A percentile compares a stretch with the other conserved stretches of the same genome.
Conservation (phyloP, 225 moss, liverwort and hornwort species). For the Bryoerythrophyllum caledonicum region DNA sequence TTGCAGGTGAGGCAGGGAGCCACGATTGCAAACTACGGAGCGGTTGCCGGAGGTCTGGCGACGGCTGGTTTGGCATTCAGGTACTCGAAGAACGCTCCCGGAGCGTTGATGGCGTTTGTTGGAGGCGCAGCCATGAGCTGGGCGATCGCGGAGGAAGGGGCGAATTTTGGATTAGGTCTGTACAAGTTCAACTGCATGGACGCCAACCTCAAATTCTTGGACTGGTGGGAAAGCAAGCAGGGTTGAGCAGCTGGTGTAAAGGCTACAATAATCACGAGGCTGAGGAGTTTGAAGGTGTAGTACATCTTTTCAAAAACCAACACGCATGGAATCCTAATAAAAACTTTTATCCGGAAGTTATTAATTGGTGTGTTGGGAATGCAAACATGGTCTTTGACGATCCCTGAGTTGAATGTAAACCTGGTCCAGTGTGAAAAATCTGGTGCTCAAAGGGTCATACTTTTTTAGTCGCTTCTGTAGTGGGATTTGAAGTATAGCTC, state of each 20-base stretch:
- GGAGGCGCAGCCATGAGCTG: conserved; percentile 79
- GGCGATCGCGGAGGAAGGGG: conserved; percentile 86
- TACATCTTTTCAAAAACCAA: too few relatives aligned
- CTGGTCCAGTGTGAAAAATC: too few relatives aligned
- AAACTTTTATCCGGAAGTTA: too few relatives aligned
- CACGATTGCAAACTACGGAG: conserved; percentile 68
- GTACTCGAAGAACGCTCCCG: conserved; percentile 71
- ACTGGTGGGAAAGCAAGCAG: conserved; percentile 87
- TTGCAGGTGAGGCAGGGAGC: conserved; percentile 87
- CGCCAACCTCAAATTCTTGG: conserved; percentile 85
- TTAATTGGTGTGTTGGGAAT: too few relatives aligned
- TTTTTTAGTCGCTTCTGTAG: too few relatives aligned
- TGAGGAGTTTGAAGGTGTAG: too few relatives aligned
- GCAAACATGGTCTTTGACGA: too few relatives aligned
- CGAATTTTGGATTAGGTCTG: conserved; percentile 75
- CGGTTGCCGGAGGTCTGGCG: conserved; percentile 70
- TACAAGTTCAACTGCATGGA: conserved; percentile 91
- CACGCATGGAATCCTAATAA: too few relatives aligned
- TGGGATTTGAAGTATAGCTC: too few relatives aligned
- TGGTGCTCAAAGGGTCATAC: too few relatives aligned
- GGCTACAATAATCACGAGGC: too few relatives aligned
- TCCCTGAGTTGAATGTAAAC: too few relatives aligned
- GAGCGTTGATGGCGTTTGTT: conserved; percentile 48
- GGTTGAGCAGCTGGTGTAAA: conserved; percentile 3
- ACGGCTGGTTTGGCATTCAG: conserved; percentile 61